A percentile compares a stretch with the other conserved stretches of the same genome.
phyloP scores from a whole-genome alignment of 2,329 filamentous ascomycete species.

The Talaromyces sp. region DNA sequence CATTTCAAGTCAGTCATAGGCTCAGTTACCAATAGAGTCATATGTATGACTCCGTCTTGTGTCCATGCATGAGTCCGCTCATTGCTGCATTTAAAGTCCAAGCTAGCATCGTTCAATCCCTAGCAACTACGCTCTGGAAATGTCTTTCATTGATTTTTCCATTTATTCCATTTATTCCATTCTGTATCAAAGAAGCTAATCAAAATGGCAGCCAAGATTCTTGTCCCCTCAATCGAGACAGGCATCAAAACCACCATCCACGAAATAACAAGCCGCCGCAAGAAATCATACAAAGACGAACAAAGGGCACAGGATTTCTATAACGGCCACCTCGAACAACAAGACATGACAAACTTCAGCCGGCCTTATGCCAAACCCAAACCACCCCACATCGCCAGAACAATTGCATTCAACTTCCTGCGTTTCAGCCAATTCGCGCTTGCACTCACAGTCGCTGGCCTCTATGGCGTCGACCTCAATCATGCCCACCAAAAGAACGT shows the following conservation, averaged over 20 bases:
- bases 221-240: not conserved
- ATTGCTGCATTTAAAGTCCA: not conserved
- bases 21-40: not conserved
- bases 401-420: conserved; percentile 43
- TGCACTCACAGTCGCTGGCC: conserved; percentile 70
- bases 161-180: not conserved
- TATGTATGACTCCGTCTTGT: not conserved
- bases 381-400: conserved; percentile 21
- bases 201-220: conserved; percentile 23
- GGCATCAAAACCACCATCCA: conserved; percentile 29
- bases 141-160: too few relatives aligned
- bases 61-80: not conserved
- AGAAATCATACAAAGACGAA: not conserved
- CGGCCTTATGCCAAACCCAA: not conserved
- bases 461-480: conserved; percentile 70
- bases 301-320: not conserved
- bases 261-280: conserved; percentile 32
- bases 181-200: not conserved
- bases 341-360: not conserved
- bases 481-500: conserved; percentile 49
- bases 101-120: not conserved
- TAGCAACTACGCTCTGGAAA: not conserved
- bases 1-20: not conserved
- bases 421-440: conserved; percentile 75
- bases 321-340: not conserved